These are phyloP conservation scores for Zygosaccharomyces sapae DNA, from an alignment of 1,139 yeast species.

Conservation along the genomic window DNA sequence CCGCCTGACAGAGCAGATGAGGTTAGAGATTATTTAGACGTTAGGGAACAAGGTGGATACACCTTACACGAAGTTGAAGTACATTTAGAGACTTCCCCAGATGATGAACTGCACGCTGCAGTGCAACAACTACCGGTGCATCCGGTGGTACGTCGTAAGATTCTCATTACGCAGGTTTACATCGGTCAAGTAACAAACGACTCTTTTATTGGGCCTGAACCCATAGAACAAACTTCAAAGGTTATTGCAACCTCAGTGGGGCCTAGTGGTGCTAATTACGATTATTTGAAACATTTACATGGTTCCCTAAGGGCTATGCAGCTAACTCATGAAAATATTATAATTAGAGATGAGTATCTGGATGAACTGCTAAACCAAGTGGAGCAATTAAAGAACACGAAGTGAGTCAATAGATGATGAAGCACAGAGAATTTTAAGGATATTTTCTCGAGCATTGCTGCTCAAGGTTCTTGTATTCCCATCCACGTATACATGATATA, in stretches of 20 bases:
- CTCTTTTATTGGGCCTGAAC: slow-evolving; percentile 82
- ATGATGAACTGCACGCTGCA: slow-evolving; percentile 25
- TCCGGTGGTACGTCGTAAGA: slow-evolving; percentile 39
- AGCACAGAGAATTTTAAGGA: neutral
- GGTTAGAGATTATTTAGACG: slow-evolving; percentile 66
- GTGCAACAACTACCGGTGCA: slow-evolving; percentile 33
- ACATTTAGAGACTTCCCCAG: slow-evolving; percentile 42
- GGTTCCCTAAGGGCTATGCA: slow-evolving; percentile 45
- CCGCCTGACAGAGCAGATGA: slow-evolving; percentile 56
- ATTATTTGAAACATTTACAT: slow-evolving; percentile 57
- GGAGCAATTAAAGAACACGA: neutral
- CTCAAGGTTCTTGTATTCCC: too few species aligned
- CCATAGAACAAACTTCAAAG: slow-evolving; percentile 51
- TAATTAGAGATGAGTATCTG: slow-evolving; percentile 6
- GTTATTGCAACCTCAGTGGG: slow-evolving; percentile 58
- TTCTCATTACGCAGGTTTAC: slow-evolving; percentile 61
- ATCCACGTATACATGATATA: neutral
- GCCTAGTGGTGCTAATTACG: slow-evolving; percentile 76
- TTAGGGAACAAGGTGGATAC: slow-evolving; percentile 88
- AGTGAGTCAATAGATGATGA: neutral
- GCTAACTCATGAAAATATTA: slow-evolving; percentile 1
- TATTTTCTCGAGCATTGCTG: too few species aligned
- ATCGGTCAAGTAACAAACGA: slow-evolving; percentile 79
- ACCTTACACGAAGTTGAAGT: slow-evolving; percentile 67
- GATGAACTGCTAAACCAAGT: slow-evolving; percentile 4